Evolutionary conservation across 1,284 basidiomycete genomes (phyloP), one percentile per base, ranked within the genome.

Genomic region (Ustilago hordei): DNA sequence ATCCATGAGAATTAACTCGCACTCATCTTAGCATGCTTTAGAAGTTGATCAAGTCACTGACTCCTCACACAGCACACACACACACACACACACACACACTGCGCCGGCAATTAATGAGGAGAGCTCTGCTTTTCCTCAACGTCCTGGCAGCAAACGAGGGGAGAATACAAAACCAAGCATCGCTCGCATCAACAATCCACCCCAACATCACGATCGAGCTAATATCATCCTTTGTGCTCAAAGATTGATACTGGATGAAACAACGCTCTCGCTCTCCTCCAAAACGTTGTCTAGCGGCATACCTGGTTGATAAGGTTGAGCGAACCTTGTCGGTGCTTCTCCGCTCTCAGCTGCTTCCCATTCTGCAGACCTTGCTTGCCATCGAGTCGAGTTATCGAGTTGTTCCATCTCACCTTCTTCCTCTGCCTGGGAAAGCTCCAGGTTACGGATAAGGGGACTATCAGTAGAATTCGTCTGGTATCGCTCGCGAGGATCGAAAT

Each of bases 251-350:
- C 62, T 66, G 13, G 72, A 71, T 32, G 65, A 71, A 23, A 83
- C 60, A 3, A 80, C 69, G 32, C 72, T 79, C 65, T 83, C 81
- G 48, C 64, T 69, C 65, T 83, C 82, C 55, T 83, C 82, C 19
- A 72, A 41, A 19, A 83, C 69, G 45, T 83, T 83, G 53, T 80
- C 81, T 19, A 83, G 58, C 32, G 82, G 82, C 75, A 81, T 78
- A 3, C 82, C 82, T 2, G 82, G 82, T 60, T 81, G 79, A 59
- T 83, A 83, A 13, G 78, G 81, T 52, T 73, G 63, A 1, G 74
- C 64, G 39, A 78, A 80, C 9, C 64, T 36, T 0, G 60, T 59
- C 5, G 64, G 62, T 3, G 28, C 58, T 48, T 60, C 65, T 12
- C 28, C 61, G 23, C 35, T 56, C 38, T 63, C 70, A 11, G 50